These are phyloP conservation scores for Comarum palustre DNA, from an alignment of 306 rosid species.

Conservation along the genomic window DNA sequence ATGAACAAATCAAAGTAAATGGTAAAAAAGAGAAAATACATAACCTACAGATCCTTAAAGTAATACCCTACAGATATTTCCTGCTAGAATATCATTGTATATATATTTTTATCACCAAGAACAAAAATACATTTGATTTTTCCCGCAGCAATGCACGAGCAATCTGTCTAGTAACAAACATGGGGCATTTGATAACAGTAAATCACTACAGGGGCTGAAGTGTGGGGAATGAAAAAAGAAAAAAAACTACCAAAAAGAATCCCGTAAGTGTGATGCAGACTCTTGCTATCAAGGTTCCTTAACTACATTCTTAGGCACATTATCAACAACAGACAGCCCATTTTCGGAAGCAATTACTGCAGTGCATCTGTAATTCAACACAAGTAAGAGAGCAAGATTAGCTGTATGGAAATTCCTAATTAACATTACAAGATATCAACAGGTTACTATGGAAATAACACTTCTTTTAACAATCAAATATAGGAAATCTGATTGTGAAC, in stretches of 20 bases:
- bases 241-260: not conserved
- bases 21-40: too few species aligned
- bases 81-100: too few species aligned
- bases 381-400: not conserved
- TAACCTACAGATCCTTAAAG: too few species aligned
- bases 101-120: too few species aligned
- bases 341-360: conserved; percentile 38
- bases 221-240: not conserved
- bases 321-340: conserved; percentile 35
- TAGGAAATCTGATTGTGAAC: not conserved
- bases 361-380: conserved; percentile 35
- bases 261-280: not conserved
- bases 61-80: too few species aligned
- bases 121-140: too few species aligned
- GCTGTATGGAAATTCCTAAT: not conserved
- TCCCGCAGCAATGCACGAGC: too few species aligned
- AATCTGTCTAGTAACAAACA: too few species aligned
- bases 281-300: conserved; percentile 19
- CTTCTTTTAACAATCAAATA: not conserved
- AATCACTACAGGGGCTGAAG: not conserved
- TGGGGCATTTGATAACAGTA: not conserved
- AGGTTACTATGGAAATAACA: not conserved
- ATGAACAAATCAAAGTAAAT: too few species aligned
- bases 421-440: not conserved
- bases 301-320: conserved; percentile 27